Base-by-base conservation (phyloP, 148 eudicot genomes). In the Chenopodium suecicum region DNA sequence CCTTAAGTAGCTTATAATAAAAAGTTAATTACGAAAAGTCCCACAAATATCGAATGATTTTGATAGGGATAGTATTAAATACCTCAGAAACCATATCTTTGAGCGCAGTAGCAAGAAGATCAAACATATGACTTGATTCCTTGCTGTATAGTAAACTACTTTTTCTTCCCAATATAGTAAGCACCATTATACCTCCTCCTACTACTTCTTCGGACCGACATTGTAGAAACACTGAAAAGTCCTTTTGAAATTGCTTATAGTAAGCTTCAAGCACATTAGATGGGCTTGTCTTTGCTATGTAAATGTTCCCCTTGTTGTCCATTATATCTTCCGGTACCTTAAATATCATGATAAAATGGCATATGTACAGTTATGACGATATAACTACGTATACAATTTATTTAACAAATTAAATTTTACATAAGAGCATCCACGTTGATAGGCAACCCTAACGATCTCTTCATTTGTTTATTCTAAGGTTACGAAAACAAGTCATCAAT, bases 1-100 rank as follows among this genome's bases (percentile, higher is more conserved):
- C 4, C 0, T 0, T 4, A 34, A 34, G 4, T 34, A 34, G 37
- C 37, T 34, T 34, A 2, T 34, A 34, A 34, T 2, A 34, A 4
- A 34, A 34, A 34, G 37, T 34, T 34, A 34, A 34, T 34, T 34
- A 34, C 37, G 37, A 34, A 34, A 34, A 34, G 37, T 34, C 37
- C 37, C 37, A 2, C 37, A 34, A 2, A 34, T 34, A 2, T 34
- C 37, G 37, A 34, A 34, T 34, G 37, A 34, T 34, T 34, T 34
- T 34, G 37, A 34, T 34, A 34, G 37, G 37, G 37, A 34, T 34
- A 34, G 37, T 47, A 47, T 0, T 92, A 92, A 34, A 34, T 34
- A 34, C 96, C 92, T 92, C 86, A 3, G 27, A 41, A 10, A 86
- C 89, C 91, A 92, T 84, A 60, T 90, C 80, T 25, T 79, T 86